phyloP scores from a whole-genome alignment of 2,329 filamentous ascomycete genomes.

The Thyridium curvatum region DNA sequence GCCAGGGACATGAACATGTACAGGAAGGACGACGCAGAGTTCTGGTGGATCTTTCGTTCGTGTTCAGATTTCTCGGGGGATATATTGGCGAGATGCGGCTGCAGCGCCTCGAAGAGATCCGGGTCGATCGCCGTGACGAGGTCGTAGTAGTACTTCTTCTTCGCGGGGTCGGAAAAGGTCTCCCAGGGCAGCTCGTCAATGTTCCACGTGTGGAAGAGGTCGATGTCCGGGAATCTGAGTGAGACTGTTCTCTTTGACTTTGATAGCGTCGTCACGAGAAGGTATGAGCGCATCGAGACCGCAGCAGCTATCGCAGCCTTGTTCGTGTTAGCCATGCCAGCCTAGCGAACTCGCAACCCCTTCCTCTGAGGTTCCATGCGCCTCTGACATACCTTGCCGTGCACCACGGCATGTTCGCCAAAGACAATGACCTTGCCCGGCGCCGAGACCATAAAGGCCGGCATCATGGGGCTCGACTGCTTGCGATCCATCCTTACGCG shows the following conservation, averaged over 20 bases:
- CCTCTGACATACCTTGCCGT: conserved; percentile 68
- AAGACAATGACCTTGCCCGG: conserved; percentile 98
- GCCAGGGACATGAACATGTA: conserved; percentile 90
- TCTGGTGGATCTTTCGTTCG: conserved; percentile 76
- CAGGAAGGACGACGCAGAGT: conserved; percentile 78
- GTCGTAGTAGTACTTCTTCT: conserved; percentile 95
- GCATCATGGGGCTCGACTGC: conserved; percentile 63
- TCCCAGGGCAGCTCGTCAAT: conserved; percentile 89
- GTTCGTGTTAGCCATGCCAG: neutral
- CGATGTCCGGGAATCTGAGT: conserved; percentile 85
- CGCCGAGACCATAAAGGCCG: conserved; percentile 95
- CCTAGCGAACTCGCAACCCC: no score
- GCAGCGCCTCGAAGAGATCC: conserved; percentile 73
- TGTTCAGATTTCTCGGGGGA: conserved; percentile 61
- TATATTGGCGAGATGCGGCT: conserved; percentile 70
- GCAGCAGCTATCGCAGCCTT: conserved; percentile 89
- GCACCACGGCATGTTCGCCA: conserved; percentile 95
- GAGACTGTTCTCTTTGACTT: conserved; percentile 87
- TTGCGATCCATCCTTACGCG: conserved; percentile 42
- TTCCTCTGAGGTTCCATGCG: neutral
- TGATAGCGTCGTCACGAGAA: conserved; percentile 88
- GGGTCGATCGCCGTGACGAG: conserved; percentile 77
- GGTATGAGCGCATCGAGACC: conserved; percentile 91
- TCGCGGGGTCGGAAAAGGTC: conserved; percentile 68
- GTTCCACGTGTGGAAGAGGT: conserved; percentile 85